These are phyloP conservation scores for Nigrospora osmanthi DNA, from an alignment of 2,329 filamentous ascomycete species.

Conservation along the genomic window DNA sequence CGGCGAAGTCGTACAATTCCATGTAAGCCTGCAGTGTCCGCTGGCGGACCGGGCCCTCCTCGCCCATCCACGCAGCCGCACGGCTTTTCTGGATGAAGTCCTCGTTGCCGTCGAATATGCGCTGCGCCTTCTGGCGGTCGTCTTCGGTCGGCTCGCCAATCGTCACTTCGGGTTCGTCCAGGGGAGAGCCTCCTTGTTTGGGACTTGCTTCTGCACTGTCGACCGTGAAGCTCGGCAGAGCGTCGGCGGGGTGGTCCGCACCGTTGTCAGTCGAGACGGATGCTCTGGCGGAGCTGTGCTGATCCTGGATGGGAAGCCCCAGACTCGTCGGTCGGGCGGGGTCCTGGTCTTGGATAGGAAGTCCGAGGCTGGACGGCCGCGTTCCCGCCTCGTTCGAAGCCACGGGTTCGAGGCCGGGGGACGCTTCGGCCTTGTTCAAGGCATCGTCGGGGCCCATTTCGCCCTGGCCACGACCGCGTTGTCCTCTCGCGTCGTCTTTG, in stretches of 20 bases:
- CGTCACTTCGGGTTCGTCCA: slow-evolving; percentile 52
- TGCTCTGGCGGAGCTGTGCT: slow-evolving; percentile 21
- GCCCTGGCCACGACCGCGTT: no score
- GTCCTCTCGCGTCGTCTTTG: no score
- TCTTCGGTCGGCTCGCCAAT: slow-evolving; percentile 55
- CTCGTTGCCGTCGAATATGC: slow-evolving; percentile 79
- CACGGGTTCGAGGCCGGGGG: no score
- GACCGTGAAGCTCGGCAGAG: slow-evolving; percentile 40
- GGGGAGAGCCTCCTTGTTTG: slow-evolving; percentile 28
- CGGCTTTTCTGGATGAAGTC: slow-evolving; percentile 71
- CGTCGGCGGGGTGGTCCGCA: slow-evolving; percentile 36
- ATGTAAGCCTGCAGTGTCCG: slow-evolving; percentile 71
- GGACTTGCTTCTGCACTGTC: slow-evolving; percentile 34
- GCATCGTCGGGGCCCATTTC: no score
- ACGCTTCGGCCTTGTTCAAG: no score
- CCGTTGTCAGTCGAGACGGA: slow-evolving; percentile 31
- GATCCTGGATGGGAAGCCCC: slow-evolving; percentile 28
- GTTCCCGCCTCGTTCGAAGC: slow-evolving; percentile 2
- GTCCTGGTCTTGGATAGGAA: slow-evolving; percentile 26
- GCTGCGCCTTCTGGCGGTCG: slow-evolving; percentile 69
- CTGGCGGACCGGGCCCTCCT: slow-evolving; percentile 54
- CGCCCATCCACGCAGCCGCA: slow-evolving; percentile 84
- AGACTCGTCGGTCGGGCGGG: slow-evolving; percentile 10
- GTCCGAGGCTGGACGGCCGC: slow-evolving; percentile 15
- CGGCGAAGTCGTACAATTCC: slow-evolving; percentile 81